Evolutionary conservation across 2,329 filamentous ascomycete species (phyloP), one percentile per base, ranked within the genome.

Genomic region (Corinectria fuckeliana): DNA sequence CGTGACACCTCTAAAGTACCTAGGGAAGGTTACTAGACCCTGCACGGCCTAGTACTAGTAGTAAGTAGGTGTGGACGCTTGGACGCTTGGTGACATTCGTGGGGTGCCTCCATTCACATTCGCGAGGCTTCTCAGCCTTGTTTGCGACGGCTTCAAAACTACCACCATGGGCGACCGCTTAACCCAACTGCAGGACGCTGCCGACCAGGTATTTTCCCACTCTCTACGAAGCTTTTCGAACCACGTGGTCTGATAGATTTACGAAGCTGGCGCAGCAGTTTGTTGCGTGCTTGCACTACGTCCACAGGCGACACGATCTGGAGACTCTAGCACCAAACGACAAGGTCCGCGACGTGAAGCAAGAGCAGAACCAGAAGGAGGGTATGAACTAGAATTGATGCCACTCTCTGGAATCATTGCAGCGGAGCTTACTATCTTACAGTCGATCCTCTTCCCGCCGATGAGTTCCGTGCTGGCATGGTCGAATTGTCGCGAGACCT

Each of bases 131-230:
- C 18, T 47, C 51, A 47, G 50, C 44, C 34, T 44, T 47, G 18
- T 44, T 36, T 48, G 52, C 28, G 26, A 56, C 36, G 16, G 38
- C 45, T 34, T 59, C 42, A 18, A 48, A 58, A 28, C 39, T 21
- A 42, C n/a, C 63, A 76, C 64, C 6, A 92, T 92, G 88, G 84
- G 85, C 25, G 92, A 96, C 73, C 83, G 89, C 62, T 82, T 96
- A 58, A 94, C 92, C 1, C 91, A 95, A 75, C 82, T 95, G 58
- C 92, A 96, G 77, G 91, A 95, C 79, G 89, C 91, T 75, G 86
- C 94, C 61, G 91, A 95, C 71, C 88, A 93, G 83, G 91, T 91
- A 78, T 30, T 76, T 23, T 3, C 5, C 26, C 10, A 7, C 48
- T 26, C 7, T 13, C 10, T 23, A 10, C 6, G 11, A 28, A 28